Evolutionary conservation across 73 alveolate species (phyloP).

Genomic region (Halteria grandinella): DNA sequence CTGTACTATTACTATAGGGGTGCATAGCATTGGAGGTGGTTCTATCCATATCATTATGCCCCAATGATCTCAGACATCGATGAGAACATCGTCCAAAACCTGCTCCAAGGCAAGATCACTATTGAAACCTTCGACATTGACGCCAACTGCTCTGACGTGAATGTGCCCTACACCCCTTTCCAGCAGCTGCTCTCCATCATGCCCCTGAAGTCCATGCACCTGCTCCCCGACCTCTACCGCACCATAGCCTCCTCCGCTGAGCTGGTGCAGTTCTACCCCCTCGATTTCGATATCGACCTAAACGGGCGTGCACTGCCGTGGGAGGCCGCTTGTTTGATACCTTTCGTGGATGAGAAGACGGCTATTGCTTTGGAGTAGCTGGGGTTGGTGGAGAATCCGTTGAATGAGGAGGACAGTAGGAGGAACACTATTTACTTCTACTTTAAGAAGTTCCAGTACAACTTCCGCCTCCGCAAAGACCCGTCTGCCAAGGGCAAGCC

Average conservation of each 20-base stretch:
- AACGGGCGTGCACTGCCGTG: slow-evolving; percentile 89
- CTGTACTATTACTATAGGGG: slow-evolving; percentile 93
- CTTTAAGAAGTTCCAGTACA: background rate
- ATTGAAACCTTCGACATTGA: slow-evolving; percentile 58
- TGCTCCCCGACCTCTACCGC: slow-evolving; percentile 88
- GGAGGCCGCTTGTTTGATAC: slow-evolving; percentile 85
- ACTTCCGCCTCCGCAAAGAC: background rate
- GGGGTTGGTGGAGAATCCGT: slow-evolving; percentile 53
- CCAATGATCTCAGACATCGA: slow-evolving; percentile 95
- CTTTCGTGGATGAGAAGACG: slow-evolving; percentile 79
- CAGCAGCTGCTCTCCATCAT: slow-evolving; percentile 90
- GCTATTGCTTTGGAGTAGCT: slow-evolving; percentile 66
- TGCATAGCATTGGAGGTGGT: slow-evolving; percentile 97
- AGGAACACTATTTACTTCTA: slow-evolving; percentile 29
- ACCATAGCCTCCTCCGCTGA: slow-evolving; percentile 9
- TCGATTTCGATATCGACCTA: slow-evolving; percentile 79
- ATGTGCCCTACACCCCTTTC: slow-evolving; percentile 93
- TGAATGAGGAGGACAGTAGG: slow-evolving; percentile 7
- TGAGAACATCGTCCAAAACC: slow-evolving; percentile 66
- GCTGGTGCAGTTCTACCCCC: slow-evolving; percentile 84
- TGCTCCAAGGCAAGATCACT: slow-evolving; percentile 47
- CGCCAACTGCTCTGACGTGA: slow-evolving; percentile 55
- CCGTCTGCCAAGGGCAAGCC: slow-evolving; percentile 27
- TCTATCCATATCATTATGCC: slow-evolving; percentile 97
- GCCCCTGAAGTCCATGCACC: slow-evolving; percentile 85